Conservation (phyloP, 202 grass and related monocot genomes). For the Eragrostis tef region DNA sequence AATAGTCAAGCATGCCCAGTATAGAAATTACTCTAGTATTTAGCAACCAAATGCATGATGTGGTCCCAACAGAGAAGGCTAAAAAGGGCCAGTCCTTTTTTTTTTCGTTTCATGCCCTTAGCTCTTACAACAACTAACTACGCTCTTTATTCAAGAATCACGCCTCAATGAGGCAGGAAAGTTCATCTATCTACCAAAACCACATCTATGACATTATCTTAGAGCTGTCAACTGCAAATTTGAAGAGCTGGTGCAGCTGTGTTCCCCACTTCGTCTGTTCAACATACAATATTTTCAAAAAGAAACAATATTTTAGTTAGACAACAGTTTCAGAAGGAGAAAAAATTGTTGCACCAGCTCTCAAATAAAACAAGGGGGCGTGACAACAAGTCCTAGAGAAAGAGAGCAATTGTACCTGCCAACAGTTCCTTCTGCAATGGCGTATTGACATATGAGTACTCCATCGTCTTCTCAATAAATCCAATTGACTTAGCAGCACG, state of each 20-base stretch:
- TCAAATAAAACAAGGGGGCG: neutral
- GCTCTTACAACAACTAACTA: conserved; percentile 43
- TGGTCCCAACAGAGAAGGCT: neutral
- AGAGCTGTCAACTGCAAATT: conserved; percentile 83
- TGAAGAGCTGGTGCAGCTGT: conserved; percentile 73
- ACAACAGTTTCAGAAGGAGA: neutral
- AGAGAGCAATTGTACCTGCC: conserved; percentile 59
- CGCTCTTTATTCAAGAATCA: conserved; percentile 62
- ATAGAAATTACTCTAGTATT: conserved; percentile 27
- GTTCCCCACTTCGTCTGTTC: conserved; percentile 88
- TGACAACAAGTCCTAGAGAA: neutral
- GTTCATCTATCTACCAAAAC: neutral
- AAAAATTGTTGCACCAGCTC: neutral
- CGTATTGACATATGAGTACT: conserved; percentile 85
- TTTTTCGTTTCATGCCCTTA: conserved; percentile 10
- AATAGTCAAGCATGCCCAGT: neutral
- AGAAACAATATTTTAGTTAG: conserved; percentile 7
- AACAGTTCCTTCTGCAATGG: conserved; percentile 90
- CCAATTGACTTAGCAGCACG: conserved; percentile 94
- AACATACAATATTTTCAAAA: neutral
- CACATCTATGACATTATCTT: conserved; percentile 61
- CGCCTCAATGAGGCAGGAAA: conserved; percentile 30
- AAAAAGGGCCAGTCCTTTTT: neutral
- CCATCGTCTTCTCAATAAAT: conserved; percentile 96
- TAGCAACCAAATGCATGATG: neutral